Evolutionary conservation across 1,284 basidiomycete species (phyloP).

Genomic region (Agroathelia rolfsii): DNA sequence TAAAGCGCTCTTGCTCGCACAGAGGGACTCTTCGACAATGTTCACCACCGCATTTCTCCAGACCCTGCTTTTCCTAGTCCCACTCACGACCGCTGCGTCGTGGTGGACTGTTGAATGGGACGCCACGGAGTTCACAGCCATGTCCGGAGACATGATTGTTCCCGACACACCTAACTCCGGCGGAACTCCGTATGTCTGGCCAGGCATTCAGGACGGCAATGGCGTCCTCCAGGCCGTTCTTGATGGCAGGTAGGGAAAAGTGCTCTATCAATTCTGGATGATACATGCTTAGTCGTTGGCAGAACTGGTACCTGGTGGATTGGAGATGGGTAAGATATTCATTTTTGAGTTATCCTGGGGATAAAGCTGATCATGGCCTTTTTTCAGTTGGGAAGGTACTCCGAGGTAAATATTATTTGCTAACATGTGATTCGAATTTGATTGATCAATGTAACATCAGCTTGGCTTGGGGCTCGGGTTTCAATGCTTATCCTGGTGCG

Average conservation of each 20-base stretch:
- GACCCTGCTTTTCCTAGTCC: too few species aligned
- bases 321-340: conserved; percentile 11
- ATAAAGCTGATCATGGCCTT: conserved; percentile 1
- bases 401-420: too few species aligned
- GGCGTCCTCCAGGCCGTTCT: conserved; percentile 23
- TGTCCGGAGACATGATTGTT: conserved; percentile 21
- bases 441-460: too few species aligned
- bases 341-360: not conserved
- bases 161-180: conserved; percentile 17
- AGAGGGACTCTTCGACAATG: too few species aligned
- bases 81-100: too few species aligned
- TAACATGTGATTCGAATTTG: too few species aligned
- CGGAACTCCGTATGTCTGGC: conserved; percentile 21
- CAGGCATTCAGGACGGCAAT: conserved; percentile 21
- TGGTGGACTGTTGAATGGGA: conserved; percentile 26
- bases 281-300: too few species aligned
- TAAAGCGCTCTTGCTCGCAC: too few species aligned
- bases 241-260: too few species aligned
- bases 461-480: conserved; percentile 21
- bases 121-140: conserved; percentile 20
- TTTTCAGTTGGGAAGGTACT: conserved; percentile 19
- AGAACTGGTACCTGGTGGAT: conserved; percentile 22
- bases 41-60: too few species aligned
- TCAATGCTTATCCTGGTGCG: conserved; percentile 22
- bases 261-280: too few species aligned